Percentiles rank a stretch among this genome's conserved stretches.
These are phyloP conservation scores for Plantago elongata DNA, from an alignment of 257 asterid species.

Conservation along the genomic window DNA sequence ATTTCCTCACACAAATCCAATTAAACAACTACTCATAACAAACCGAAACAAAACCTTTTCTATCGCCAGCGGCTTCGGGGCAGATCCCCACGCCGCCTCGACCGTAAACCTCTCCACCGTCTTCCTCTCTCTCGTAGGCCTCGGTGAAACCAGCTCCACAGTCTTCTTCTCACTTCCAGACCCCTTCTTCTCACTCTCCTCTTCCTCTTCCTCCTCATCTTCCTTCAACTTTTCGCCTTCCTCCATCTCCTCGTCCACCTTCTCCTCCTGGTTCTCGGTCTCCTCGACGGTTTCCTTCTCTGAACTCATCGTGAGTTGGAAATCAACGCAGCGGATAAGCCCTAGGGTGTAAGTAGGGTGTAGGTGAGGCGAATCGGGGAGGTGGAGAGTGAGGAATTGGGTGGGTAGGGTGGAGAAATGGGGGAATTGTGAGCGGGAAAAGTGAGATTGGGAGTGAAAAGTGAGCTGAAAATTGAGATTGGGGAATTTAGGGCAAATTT, in stretches of 20 bases:
- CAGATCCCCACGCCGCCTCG: conserved; percentile 32
- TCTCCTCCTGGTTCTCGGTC: conserved; percentile 28
- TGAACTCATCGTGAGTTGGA: conserved; percentile 40
- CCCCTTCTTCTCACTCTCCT: conserved; percentile 15
- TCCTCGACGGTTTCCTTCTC: conserved; percentile 40
- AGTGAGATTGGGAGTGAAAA: conserved; percentile 14
- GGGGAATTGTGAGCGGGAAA: not conserved
- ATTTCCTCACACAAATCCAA: conserved; percentile 4
- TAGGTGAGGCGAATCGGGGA: not conserved
- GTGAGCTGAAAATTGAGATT: conserved; percentile 10
- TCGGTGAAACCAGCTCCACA: conserved; percentile 34
- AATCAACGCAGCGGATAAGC: not conserved
- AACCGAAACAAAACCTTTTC: conserved; percentile 48
- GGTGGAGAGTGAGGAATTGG: not conserved
- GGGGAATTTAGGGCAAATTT: conserved; percentile 30
- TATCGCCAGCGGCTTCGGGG: conserved; percentile 52
- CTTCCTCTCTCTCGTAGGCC: conserved; percentile 92
- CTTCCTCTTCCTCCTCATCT: conserved; percentile 22
- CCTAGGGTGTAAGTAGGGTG: conserved; percentile 17
- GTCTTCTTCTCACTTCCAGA: conserved; percentile 7
- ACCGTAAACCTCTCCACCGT: conserved; percentile 66
- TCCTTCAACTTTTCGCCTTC: conserved; percentile 24
- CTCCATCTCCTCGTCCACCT: not conserved
- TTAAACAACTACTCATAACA: not conserved
- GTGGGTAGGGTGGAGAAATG: not conserved